Base-by-base conservation (phyloP, 2,329 filamentous ascomycete genomes). In the Cercospora beticola region DNA sequence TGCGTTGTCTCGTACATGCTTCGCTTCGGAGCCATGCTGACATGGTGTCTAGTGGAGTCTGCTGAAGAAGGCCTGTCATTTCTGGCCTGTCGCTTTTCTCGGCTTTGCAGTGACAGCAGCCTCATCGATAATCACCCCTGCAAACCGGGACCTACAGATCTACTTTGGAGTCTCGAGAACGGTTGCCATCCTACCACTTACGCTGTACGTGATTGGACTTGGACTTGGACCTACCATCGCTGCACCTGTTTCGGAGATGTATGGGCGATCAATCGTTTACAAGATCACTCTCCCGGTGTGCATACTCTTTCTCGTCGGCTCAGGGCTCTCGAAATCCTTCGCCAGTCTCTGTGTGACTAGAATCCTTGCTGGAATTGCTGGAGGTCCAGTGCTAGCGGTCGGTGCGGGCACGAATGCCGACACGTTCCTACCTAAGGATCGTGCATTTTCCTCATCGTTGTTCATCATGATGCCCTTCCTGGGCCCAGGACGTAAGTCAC, bases 221-320 rank as follows among this genome's bases (percentile, higher is more conserved):
- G 91, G 89, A 1, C 87, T 90, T 65, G 91, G 90, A 0, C 91
- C 91, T 1, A 86, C 87, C 0, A 82, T 81, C 12, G 76, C 76
- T 8, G 75, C 78, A 14, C 80, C 79, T 3, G 58, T 81, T 16
- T 68, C 66, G 30, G 33, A 79, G 76, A 62, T 81, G 1, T 75
- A 73, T 57, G 80, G 80, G 7, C 72, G 80, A 26, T 78, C 77
- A 31, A 70, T 74, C 18, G 76, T 82, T 4, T 79, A 80, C 70
- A 73, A 81, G 40, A 68, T 74, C 14, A 78, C 78, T 3, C 73
- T 75, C 7, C 78, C 79, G 5, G 62, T 77, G 16, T 79, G 78
- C 60, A 76, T 77, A 26, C 72, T 80, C 5, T 81, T 81, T 66
- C 76, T 73, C 2, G 59, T 78, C 23, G 77, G 76, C 5, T 73